These are phyloP conservation scores for Pulchroboletus neoregius DNA, from an alignment of 1,284 basidiomycete genomes.

Conservation along the genomic window DNA sequence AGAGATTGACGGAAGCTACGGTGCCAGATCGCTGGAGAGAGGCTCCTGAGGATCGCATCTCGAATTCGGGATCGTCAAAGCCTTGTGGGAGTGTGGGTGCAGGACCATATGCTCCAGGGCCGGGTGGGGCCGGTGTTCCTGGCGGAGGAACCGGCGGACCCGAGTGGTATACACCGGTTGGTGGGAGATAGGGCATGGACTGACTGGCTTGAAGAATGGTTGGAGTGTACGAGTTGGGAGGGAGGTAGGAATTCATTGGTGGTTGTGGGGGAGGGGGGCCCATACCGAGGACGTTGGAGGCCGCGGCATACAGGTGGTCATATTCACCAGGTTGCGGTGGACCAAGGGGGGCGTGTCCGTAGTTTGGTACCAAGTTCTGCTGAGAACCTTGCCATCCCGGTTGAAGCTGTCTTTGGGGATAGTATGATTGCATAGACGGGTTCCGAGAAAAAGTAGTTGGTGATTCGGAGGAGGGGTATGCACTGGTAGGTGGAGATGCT, in stretches of 20 bases:
- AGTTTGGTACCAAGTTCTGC: slow-evolving; percentile 33
- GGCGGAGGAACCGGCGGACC: slow-evolving; percentile 22
- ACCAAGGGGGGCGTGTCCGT: slow-evolving; percentile 21
- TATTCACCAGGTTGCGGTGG: slow-evolving; percentile 41
- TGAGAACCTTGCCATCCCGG: slow-evolving; percentile 36
- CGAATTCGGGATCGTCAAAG: slow-evolving; percentile 45
- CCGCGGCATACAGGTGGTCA: slow-evolving; percentile 62
- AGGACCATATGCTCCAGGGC: slow-evolving; percentile 20
- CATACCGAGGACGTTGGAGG: slow-evolving; percentile 79
- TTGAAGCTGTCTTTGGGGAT: slow-evolving; percentile 27
- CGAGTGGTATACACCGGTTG: slow-evolving; percentile 22
- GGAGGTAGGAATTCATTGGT: slow-evolving; percentile 21
- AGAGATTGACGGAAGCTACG: slow-evolving; percentile 52
- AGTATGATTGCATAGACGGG: slow-evolving; percentile 23
- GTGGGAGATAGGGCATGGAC: slow-evolving; percentile 32
- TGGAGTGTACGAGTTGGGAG: slow-evolving; percentile 25
- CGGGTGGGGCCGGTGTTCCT: slow-evolving; percentile 16
- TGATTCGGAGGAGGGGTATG: slow-evolving; percentile 25
- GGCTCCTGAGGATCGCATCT: slow-evolving; percentile 42
- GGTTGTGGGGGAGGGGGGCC: slow-evolving; percentile 51
- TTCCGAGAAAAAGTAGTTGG: slow-evolving; percentile 19
- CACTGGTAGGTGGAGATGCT: slow-evolving; percentile 22
- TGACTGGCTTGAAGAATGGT: slow-evolving; percentile 28
- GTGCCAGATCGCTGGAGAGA: slow-evolving; percentile 55
- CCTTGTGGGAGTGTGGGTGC: slow-evolving; percentile 31